phyloP scores from a whole-genome alignment of 1,139 yeast species.

The Scheffersomyces segobiensis region DNA sequence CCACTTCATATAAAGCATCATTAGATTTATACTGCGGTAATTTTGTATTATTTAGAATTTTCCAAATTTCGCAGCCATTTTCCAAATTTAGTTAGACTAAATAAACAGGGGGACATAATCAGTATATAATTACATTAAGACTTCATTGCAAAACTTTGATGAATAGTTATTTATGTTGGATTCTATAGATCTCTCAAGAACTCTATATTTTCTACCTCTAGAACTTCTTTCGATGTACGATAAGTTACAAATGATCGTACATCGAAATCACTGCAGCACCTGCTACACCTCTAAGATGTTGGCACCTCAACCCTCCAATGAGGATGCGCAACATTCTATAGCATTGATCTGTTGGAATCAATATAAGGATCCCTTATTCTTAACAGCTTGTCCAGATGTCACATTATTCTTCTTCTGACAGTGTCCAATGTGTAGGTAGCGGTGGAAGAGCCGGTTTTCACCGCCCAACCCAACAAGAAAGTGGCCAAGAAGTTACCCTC shows the following conservation, averaged over 20 bases:
- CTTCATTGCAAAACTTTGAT: background rate
- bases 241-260: background rate
- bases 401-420: constrained; percentile 87
- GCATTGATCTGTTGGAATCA: constrained; percentile 71
- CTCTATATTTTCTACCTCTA: background rate
- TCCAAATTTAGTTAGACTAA: too few relatives aligned
- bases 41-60: too few relatives aligned
- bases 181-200: background rate
- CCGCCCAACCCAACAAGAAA: constrained; percentile 77
- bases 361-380: constrained; percentile 74
- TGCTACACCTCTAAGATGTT: constrained; percentile 88
- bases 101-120: too few relatives aligned
- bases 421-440: constrained; percentile 83
- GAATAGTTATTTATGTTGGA: background rate
- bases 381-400: constrained; percentile 81
- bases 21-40: too few relatives aligned
- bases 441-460: constrained; percentile 76
- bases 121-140: too few relatives aligned
- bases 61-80: background rate
- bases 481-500: constrained; percentile 74
- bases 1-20: too few relatives aligned
- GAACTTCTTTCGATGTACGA: background rate
- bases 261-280: constrained; percentile 80
- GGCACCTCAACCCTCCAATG: constrained; percentile 88
- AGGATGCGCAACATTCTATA: constrained; percentile 68